Conservation (phyloP, 1,284 basidiomycete genomes). For the Pseudozyma sp. region DNA sequence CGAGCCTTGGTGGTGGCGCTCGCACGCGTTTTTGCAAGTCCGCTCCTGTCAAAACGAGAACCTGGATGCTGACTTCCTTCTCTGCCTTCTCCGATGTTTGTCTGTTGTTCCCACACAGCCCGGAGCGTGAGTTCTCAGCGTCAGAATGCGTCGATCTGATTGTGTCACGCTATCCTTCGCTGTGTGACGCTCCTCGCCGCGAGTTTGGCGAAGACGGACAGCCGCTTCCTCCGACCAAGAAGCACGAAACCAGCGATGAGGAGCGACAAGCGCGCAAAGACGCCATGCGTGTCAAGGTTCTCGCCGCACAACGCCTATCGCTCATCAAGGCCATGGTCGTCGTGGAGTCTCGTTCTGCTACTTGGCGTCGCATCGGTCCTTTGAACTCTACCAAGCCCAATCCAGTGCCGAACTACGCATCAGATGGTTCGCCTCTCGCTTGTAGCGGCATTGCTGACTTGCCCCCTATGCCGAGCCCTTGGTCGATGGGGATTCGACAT, state of each 20-base stretch:
- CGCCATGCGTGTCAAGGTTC: constrained; percentile 37
- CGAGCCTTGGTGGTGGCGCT: no score
- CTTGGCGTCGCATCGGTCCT: constrained; percentile 44
- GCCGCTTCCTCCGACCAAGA: constrained; percentile 55
- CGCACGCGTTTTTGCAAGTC: not conserved
- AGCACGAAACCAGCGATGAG: constrained; percentile 52
- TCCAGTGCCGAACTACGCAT: not conserved
- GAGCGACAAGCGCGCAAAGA: constrained; percentile 47
- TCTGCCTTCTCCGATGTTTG: not conserved
- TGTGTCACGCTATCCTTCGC: constrained; percentile 29
- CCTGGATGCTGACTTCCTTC: not conserved
- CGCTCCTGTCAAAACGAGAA: constrained; percentile 7
- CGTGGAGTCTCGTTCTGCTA: constrained; percentile 49
- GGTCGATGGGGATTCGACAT: constrained; percentile 53
- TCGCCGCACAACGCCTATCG: constrained; percentile 48
- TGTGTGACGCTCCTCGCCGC: constrained; percentile 46
- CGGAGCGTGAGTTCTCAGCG: constrained; percentile 22
- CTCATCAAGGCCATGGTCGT: constrained; percentile 61
- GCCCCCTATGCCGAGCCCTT: constrained; percentile 52
- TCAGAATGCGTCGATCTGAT: constrained; percentile 28
- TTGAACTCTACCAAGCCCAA: constrained; percentile 10
- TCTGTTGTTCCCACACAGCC: constrained; percentile 12
- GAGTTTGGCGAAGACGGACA: constrained; percentile 51
- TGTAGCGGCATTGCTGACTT: constrained; percentile 14
- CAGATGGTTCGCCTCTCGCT: constrained; percentile 1